Evolutionary conservation across 108 stramenopile species (phyloP).

Genomic region (Nitzschia palea): DNA sequence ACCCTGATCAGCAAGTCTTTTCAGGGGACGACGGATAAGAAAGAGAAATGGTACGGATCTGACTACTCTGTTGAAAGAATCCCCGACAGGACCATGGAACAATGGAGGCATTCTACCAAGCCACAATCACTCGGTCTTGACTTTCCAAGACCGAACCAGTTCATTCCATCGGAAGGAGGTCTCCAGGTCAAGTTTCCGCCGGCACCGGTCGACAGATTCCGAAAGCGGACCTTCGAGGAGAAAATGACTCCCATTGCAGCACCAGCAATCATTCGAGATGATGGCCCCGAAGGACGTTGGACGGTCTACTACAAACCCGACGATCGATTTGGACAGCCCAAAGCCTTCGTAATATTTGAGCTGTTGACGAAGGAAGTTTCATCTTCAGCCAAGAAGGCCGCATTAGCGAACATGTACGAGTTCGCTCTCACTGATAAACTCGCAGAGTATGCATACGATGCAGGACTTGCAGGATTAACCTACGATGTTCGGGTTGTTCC

Average conservation of each 20-base stretch:
- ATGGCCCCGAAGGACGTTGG: slow-evolving; percentile 78
- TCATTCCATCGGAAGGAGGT: slow-evolving; percentile 76
- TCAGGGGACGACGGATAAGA: slow-evolving; percentile 58
- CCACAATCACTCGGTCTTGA: slow-evolving; percentile 30
- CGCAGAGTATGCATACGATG: slow-evolving; percentile 77
- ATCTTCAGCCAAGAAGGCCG: slow-evolving; percentile 58
- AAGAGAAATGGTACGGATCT: slow-evolving; percentile 86
- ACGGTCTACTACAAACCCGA: slow-evolving; percentile 81
- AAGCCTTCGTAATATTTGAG: slow-evolving; percentile 78
- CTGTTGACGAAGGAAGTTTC: slow-evolving; percentile 65
- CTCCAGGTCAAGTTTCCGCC: slow-evolving; percentile 60
- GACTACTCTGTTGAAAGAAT: slow-evolving; percentile 62
- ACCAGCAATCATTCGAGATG: slow-evolving; percentile 73
- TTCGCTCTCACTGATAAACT: slow-evolving; percentile 59
- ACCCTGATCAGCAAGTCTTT: slow-evolving; percentile 75
- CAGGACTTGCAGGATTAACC: slow-evolving; percentile 72
- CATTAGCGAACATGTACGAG: slow-evolving; percentile 70
- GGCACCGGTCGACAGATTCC: slow-evolving; percentile 8
- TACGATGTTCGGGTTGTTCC: slow-evolving; percentile 76
- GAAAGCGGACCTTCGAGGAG: slow-evolving; percentile 60
- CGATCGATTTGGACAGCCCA: slow-evolving; percentile 79
- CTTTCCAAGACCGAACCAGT: slow-evolving; percentile 68
- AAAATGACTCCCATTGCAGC: slow-evolving; percentile 66
- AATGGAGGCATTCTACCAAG: slow-evolving; percentile 53
- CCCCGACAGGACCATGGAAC: slow-evolving; percentile 42